A percentile compares a stretch with the other conserved stretches of the same genome.
Conservation (phyloP, 306 rosid species). For the Vigna trinervia region DNA sequence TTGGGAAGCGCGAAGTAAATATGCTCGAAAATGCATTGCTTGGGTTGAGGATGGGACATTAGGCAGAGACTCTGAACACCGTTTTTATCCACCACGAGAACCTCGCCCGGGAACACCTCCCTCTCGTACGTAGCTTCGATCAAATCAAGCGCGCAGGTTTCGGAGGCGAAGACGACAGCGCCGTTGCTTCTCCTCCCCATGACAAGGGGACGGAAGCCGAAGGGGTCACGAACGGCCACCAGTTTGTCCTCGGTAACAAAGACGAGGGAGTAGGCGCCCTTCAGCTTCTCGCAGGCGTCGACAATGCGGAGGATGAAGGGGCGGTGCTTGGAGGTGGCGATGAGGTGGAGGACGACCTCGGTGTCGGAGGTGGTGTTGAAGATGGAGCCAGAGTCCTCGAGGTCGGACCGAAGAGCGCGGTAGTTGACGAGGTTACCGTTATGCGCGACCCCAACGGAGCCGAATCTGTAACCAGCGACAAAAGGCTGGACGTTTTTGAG, state of each 20-base stretch:
- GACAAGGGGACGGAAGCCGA: conserved; percentile 86
- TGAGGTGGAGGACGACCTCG: conserved; percentile 94
- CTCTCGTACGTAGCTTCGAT: conserved; percentile 95
- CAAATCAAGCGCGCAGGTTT: conserved; percentile 96
- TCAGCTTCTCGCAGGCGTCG: conserved; percentile 89
- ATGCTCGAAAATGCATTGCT: conserved; percentile 92
- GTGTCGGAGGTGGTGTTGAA: conserved; percentile 93
- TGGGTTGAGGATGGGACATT: conserved; percentile 85
- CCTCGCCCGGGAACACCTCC: conserved; percentile 90
- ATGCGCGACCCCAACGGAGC: conserved; percentile 96
- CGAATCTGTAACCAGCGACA: conserved; percentile 91
- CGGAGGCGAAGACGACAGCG: conserved; percentile 94
- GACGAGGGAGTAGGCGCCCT: conserved; percentile 93
- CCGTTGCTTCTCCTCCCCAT: conserved; percentile 97
- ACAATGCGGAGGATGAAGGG: conserved; percentile 83
- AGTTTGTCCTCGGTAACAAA: conserved; percentile 84
- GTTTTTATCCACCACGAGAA: conserved; percentile 78
- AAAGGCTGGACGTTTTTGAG: conserved; percentile 94
- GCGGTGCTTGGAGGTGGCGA: conserved; percentile 84
- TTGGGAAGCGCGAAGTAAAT: conserved; percentile 92
- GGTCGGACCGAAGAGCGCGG: conserved; percentile 61
- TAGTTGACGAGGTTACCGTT: conserved; percentile 92
- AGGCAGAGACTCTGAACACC: conserved; percentile 88
- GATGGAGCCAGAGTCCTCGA: conserved; percentile 85
- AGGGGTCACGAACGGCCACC: conserved; percentile 87